A percentile compares a stretch with the other conserved stretches of the same genome.
These are phyloP conservation scores for Chloromonas sp. DNA, from an alignment of 163 green algal species.

Conservation along the genomic window DNA sequence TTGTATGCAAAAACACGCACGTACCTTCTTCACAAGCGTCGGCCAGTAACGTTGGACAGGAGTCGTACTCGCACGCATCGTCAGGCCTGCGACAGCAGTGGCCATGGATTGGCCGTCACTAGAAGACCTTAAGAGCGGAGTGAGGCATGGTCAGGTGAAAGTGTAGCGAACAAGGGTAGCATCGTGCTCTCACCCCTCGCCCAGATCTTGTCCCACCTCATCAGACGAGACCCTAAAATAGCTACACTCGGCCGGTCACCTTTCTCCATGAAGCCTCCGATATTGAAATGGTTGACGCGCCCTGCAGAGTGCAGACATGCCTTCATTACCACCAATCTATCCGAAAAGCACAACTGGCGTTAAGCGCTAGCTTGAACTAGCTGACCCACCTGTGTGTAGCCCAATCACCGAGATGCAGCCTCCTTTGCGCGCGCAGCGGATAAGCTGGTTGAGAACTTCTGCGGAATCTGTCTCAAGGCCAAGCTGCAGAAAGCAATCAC, in stretches of 20 bases:
- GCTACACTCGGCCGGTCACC: background rate
- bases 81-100: no score
- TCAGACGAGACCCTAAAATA: no score
- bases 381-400: constrained; percentile 27
- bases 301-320: constrained; percentile 4
- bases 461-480: constrained; percentile 62
- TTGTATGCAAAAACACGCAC: no score
- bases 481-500: constrained; percentile 10
- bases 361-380: no score
- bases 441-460: constrained; percentile 75
- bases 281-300: constrained; percentile 64
- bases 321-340: no score
- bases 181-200: no score
- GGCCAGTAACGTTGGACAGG: constrained; percentile 71
- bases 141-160: no score
- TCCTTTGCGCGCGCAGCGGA: constrained; percentile 54
- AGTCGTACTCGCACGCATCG: constrained; percentile 57
- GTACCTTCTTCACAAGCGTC: constrained; percentile 41
- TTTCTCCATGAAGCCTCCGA: constrained; percentile 77
- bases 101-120: no score
- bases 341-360: no score
- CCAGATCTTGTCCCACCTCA: no score
- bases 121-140: no score
- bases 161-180: no score
- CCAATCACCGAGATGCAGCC: constrained; percentile 54